Evolutionary conservation across 2,329 filamentous ascomycete genomes (phyloP).

Genomic region (Waltergamsia citrina): DNA sequence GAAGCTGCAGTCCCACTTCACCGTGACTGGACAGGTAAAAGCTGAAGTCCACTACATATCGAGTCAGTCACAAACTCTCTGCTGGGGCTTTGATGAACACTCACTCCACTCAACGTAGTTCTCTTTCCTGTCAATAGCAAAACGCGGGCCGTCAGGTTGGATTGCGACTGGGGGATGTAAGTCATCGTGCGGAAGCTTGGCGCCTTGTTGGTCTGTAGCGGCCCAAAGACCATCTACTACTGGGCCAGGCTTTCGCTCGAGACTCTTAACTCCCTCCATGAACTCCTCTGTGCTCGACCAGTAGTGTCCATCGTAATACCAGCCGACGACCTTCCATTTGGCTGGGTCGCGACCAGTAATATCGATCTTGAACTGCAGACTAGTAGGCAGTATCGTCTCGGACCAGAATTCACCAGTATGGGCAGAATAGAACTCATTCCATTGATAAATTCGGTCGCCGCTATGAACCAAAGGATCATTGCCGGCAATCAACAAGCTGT

Average conservation of each 20-base stretch:
- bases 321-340: constrained; percentile 39
- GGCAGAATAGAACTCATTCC: constrained; percentile 34
- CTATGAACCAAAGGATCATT: constrained; percentile 32
- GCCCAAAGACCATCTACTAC: constrained; percentile 39
- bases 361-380: constrained; percentile 33
- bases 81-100: background rate
- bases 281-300: constrained; percentile 40
- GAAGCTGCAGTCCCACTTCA: constrained; percentile 36
- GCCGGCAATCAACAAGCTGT: constrained; percentile 28
- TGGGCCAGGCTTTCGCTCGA: constrained; percentile 17
- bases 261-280: constrained; percentile 33
- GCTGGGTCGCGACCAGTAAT: constrained; percentile 39
- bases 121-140: constrained; percentile 7
- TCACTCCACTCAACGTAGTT: constrained; percentile 9
- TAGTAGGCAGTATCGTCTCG: constrained; percentile 32
- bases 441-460: constrained; percentile 30
- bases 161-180: constrained; percentile 6
- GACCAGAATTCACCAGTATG: constrained; percentile 28
- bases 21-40: constrained; percentile 42
- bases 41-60: constrained; percentile 22
- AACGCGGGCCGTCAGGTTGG: constrained; percentile 5
- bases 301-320: constrained; percentile 44
- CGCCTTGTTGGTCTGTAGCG: constrained; percentile 27
- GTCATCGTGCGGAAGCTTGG: constrained; percentile 7
- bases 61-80: background rate